Evolutionary conservation across 2,329 filamentous ascomycete genomes (phyloP).

Genomic region (Botrytis fabae): DNA sequence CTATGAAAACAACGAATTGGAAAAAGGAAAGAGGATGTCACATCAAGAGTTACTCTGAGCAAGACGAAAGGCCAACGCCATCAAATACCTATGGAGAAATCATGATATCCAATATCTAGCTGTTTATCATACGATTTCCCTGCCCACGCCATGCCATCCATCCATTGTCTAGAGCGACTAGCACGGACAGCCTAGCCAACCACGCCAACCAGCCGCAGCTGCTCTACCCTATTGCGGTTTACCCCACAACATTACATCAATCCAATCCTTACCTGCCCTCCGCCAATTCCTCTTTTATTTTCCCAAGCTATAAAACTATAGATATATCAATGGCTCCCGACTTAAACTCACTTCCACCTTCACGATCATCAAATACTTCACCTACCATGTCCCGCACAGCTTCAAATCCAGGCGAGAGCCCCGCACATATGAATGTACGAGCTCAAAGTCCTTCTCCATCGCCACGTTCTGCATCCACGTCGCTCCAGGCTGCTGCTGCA

Average conservation of each 20-base stretch:
- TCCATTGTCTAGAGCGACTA: not conserved
- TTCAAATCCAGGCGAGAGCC: conserved; percentile 40
- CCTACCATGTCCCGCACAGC: conserved; percentile 44
- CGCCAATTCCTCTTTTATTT: not conserved
- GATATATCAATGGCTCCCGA: conserved; percentile 47
- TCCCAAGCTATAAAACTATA: not conserved
- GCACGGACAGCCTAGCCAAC: not conserved
- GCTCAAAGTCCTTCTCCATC: conserved; percentile 59
- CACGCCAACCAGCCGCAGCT: not conserved
- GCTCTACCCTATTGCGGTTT: too few relatives aligned
- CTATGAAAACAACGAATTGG: not conserved
- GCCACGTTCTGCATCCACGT: conserved; percentile 65
- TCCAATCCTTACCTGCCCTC: not conserved
- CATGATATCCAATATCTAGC: not conserved
- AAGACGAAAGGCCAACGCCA: not conserved
- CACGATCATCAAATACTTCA: conserved; percentile 42
- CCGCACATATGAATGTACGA: conserved; percentile 34
- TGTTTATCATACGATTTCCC: conserved; percentile 2
- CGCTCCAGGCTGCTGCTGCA: conserved; percentile 73
- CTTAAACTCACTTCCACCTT: conserved; percentile 59
- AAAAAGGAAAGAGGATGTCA: not conserved
- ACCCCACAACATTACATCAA: conserved; percentile 10
- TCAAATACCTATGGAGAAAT: too few relatives aligned
- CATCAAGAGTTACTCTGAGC: not conserved
- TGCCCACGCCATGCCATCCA: not conserved